Evolutionary conservation across 768 basidiomycete species (phyloP).

Genomic region (Tremella yokohamensis): DNA sequence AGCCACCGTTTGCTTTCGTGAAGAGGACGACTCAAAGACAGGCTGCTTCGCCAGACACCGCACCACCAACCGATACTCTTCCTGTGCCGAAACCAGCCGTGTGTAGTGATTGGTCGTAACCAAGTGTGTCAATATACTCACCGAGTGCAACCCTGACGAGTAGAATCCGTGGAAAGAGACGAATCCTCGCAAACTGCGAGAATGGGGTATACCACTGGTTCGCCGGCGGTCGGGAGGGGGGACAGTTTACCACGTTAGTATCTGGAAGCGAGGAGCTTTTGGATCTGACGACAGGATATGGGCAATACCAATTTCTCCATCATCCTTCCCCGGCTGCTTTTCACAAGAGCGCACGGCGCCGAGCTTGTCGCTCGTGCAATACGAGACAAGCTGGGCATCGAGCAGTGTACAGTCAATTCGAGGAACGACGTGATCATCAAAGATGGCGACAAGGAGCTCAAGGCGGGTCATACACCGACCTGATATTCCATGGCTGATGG

Average conservation of each 20-base stretch:
- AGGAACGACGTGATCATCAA: conserved; percentile 85
- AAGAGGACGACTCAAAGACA: conserved; percentile 37
- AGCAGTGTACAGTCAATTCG: conserved; percentile 72
- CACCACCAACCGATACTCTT: conserved; percentile 69
- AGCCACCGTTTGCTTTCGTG: conserved; percentile 29
- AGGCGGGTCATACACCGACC: conserved; percentile 65
- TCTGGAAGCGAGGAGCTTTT: neutral
- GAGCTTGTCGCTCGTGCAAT: conserved; percentile 74
- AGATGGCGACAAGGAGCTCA: conserved; percentile 56
- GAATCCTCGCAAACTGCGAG: conserved; percentile 63
- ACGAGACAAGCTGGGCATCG: conserved; percentile 64
- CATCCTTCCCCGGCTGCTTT: conserved; percentile 73
- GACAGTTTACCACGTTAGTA: conserved; percentile 87
- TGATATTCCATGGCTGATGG: conserved; percentile 1
- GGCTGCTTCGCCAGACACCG: conserved; percentile 75
- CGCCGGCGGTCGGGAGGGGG: conserved; percentile 88
- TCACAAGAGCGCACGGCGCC: conserved; percentile 74
- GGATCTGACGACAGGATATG: conserved; percentile 63
- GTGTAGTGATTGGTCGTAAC: conserved; percentile 89
- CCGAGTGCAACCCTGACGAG: neutral
- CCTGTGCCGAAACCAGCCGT: conserved; percentile 80
- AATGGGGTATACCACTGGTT: conserved; percentile 66
- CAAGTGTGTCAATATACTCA: conserved; percentile 57
- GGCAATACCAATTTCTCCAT: conserved; percentile 98
- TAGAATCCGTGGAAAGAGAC: conserved; percentile 98